Evolutionary conservation across 352 stramenopile species (phyloP).

Genomic region (Plasmopara viticola): DNA sequence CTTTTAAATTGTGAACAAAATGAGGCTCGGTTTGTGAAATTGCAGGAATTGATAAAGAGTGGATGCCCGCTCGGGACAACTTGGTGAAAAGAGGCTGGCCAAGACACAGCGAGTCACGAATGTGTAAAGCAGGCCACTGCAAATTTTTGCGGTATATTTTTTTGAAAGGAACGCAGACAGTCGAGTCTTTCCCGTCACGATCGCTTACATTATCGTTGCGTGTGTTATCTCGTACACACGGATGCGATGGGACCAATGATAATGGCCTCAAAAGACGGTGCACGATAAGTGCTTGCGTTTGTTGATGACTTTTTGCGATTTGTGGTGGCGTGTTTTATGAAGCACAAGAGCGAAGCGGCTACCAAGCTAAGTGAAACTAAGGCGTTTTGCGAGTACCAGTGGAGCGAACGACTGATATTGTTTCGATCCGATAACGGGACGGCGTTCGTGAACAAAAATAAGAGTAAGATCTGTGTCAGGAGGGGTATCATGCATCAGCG

Average conservation of each 20-base stretch:
- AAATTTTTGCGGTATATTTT: neutral
- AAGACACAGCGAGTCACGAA: neutral
- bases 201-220: neutral
- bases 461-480: neutral
- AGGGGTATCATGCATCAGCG: neutral
- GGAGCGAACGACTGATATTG: neutral
- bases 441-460: neutral
- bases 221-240: neutral
- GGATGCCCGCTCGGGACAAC: neutral
- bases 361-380: neutral
- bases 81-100: neutral
- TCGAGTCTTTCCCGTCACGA: neutral
- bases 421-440: neutral
- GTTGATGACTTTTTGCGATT: neutral
- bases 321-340: neutral
- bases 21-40: neutral
- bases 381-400: neutral
- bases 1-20: neutral
- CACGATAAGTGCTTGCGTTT: neutral
- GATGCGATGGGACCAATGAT: constrained; percentile 1
- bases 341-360: neutral
- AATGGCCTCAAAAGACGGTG: neutral
- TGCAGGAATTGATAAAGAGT: neutral
- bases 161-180: neutral
- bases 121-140: neutral